phyloP scores from a whole-genome alignment of 495 filamentous ascomycete species.

The Xylaria curta region DNA sequence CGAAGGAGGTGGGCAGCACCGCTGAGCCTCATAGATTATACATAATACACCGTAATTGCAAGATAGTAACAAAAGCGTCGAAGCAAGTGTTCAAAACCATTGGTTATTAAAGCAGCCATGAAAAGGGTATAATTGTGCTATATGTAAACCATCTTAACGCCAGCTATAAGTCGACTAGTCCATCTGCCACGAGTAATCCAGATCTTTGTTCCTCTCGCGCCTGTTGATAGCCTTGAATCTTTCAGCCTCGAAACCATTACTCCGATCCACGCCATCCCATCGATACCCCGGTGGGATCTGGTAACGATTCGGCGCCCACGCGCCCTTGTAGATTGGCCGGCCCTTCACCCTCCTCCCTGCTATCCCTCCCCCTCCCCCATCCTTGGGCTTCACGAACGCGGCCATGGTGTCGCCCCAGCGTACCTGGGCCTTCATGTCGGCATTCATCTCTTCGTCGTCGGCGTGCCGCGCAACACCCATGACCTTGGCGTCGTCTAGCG shows the following conservation, averaged over 20 bases:
- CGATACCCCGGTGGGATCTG: slow-evolving; percentile 88
- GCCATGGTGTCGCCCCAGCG: slow-evolving; percentile 96
- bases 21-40: background rate
- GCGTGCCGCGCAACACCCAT: slow-evolving; percentile 79
- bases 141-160: slow-evolving; percentile 2
- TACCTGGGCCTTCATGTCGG: slow-evolving; percentile 73
- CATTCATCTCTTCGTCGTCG: slow-evolving; percentile 85
- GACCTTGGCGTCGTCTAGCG: slow-evolving; percentile 75
- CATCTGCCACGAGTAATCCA: slow-evolving; percentile 97
- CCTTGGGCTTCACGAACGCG: slow-evolving; percentile 67
- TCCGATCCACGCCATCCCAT: slow-evolving; percentile 97
- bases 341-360: slow-evolving; percentile 57
- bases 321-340: slow-evolving; percentile 78
- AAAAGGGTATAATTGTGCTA: slow-evolving; percentile 23
- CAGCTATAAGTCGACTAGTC: slow-evolving; percentile 64
- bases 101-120: background rate
- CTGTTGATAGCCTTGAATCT: slow-evolving; percentile 87
- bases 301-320: slow-evolving; percentile 88
- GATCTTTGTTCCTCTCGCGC: slow-evolving; percentile 70
- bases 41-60: slow-evolving; percentile 17
- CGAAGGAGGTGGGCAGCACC: background rate
- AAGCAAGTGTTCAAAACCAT: background rate
- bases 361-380: slow-evolving; percentile 8
- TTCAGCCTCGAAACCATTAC: slow-evolving; percentile 94
- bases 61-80: background rate